phyloP scores from a whole-genome alignment of 139 green algal genomes.

The Closterium sp. region DNA sequence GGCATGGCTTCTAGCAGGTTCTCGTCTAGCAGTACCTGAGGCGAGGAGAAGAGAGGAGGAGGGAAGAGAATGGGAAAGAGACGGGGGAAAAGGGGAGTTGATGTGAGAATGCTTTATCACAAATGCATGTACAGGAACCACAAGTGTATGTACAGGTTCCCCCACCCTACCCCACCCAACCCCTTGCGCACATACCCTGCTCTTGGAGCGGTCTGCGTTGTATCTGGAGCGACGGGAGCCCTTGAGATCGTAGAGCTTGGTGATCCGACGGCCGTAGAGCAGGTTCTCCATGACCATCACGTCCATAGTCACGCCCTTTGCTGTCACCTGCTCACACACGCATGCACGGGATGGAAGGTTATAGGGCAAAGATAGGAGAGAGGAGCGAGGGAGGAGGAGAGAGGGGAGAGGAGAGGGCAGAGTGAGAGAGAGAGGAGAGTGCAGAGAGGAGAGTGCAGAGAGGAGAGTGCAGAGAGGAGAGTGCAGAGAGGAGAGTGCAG shows the following conservation, averaged over 20 bases:
- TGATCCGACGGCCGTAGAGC: constrained; percentile 75
- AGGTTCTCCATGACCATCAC: constrained; percentile 88
- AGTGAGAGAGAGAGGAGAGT: no score
- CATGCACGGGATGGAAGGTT: no score
- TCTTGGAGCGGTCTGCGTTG: constrained; percentile 58
- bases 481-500: background rate
- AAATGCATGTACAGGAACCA: constrained; percentile 2
- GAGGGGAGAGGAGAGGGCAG: no score
- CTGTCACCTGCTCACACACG: background rate
- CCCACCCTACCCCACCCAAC: background rate
- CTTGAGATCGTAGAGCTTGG: constrained; percentile 94
- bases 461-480: background rate
- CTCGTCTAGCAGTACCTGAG: background rate
- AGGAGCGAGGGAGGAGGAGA: no score
- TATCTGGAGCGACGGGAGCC: constrained; percentile 66
- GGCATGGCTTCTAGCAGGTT: background rate
- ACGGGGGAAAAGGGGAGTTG: background rate
- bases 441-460: background rate
- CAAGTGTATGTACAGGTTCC: background rate
- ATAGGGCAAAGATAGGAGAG: no score
- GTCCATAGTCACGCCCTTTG: constrained; percentile 63
- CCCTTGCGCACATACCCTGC: constrained; percentile 11
- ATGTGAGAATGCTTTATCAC: background rate
- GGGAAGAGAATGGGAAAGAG: constrained; percentile 6
- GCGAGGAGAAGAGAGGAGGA: background rate